A percentile compares a stretch with the other conserved stretches of the same genome.
Evolutionary conservation across 1,284 basidiomycete species (phyloP).

Genomic region (Agroathelia rolfsii): DNA sequence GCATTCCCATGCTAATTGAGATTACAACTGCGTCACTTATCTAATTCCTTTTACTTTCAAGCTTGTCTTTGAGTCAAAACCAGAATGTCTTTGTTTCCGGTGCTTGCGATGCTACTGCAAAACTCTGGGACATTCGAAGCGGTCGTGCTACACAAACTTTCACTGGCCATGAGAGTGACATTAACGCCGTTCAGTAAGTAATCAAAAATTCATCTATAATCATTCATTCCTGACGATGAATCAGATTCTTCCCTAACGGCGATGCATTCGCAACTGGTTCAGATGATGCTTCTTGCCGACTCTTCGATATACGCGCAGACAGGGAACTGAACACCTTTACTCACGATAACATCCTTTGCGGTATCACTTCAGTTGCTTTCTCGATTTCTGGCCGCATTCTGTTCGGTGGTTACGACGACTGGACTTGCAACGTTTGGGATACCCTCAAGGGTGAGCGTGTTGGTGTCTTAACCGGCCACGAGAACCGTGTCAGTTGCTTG

Average conservation of each 20-base stretch:
- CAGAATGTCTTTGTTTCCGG: constrained; percentile 97
- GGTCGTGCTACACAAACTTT: constrained; percentile 98
- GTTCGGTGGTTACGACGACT: constrained; percentile 98
- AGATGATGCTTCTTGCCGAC: constrained; percentile 94
- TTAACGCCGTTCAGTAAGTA: constrained; percentile 94
- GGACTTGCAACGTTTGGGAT: constrained; percentile 99
- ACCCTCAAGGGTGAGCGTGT: constrained; percentile 97
- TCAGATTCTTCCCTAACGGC: constrained; percentile 97
- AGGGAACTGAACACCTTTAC: constrained; percentile 94
- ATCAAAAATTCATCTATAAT: constrained; percentile 9
- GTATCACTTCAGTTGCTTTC: constrained; percentile 97
- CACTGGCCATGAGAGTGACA: constrained; percentile 97
- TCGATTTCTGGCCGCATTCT: constrained; percentile 94
- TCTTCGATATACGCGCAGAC: constrained; percentile 97
- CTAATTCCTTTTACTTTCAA: constrained; percentile 25
- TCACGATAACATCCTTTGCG: constrained; percentile 97
- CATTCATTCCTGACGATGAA: constrained; percentile 11
- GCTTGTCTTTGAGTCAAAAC: constrained; percentile 88
- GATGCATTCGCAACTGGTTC: constrained; percentile 99
- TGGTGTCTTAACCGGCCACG: constrained; percentile 92
- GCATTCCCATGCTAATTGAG: too few species aligned
- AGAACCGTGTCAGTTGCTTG: constrained; percentile 94
- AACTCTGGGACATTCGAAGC: constrained; percentile 97
- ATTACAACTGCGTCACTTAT: constrained; percentile 9
- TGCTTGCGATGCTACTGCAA: constrained; percentile 95